Conservation (phyloP, 2,329 filamentous ascomycete genomes). For the Dactylellina drechsleri region DNA sequence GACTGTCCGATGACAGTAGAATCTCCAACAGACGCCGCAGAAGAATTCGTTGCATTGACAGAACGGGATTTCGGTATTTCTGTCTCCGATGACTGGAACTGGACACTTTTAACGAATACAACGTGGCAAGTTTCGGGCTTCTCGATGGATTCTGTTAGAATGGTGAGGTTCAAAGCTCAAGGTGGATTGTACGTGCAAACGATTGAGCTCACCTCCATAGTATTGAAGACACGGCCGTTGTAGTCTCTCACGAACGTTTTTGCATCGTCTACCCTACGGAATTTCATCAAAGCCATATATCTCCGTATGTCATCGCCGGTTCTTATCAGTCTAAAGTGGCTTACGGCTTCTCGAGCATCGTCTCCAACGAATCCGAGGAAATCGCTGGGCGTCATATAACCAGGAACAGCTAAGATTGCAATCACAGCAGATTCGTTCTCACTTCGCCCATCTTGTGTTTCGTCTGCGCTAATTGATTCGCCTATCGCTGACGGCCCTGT, state of each 20-base stretch:
- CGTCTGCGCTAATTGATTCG: background rate
- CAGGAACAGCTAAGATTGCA: slow-evolving; percentile 93
- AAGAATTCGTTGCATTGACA: slow-evolving; percentile 54
- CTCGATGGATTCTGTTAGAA: no score
- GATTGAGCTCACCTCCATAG: slow-evolving; percentile 74
- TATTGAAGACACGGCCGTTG: slow-evolving; percentile 93
- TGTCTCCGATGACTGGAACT: slow-evolving; percentile 29
- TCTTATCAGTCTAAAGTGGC: slow-evolving; percentile 93
- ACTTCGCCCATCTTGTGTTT: background rate
- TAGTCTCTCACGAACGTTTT: slow-evolving; percentile 83
- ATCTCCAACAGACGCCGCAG: slow-evolving; percentile 11
- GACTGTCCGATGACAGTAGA: background rate
- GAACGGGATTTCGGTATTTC: slow-evolving; percentile 75
- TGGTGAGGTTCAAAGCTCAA: slow-evolving; percentile 21
- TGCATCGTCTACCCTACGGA: slow-evolving; percentile 78
- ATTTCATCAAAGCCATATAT: slow-evolving; percentile 96
- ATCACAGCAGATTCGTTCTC: slow-evolving; percentile 75
- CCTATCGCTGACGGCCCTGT: background rate
- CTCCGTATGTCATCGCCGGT: slow-evolving; percentile 82
- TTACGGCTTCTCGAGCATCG: slow-evolving; percentile 83
- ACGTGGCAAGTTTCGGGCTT: slow-evolving; percentile 93
- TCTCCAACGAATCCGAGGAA: slow-evolving; percentile 92
- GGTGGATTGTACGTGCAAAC: background rate
- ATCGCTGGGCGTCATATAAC: slow-evolving; percentile 89
- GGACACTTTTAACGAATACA: slow-evolving; percentile 78